Evolutionary conservation across 176 grass and related monocot genomes (phyloP), one percentile per base, ranked within the genome.

Genomic region (Eleusine coracana): DNA sequence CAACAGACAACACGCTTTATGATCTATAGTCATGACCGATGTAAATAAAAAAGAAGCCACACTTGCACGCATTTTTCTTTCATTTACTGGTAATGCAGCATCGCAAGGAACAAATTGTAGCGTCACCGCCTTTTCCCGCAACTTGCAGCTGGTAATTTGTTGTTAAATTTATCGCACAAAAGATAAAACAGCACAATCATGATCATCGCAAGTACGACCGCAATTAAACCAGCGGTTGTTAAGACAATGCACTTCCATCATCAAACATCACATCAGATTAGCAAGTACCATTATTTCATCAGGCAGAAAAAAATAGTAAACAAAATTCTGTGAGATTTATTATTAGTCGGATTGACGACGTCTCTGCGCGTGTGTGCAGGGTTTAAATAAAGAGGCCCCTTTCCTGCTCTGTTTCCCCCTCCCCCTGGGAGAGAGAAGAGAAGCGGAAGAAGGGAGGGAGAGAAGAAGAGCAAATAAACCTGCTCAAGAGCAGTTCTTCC

Each of bases 161-260:
- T 1, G 2, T 9, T 9, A 10, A 45, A 52, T 15, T 55, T 68
- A 42, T 68, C 21, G 21, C 38, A 37, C 13, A 51, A 34, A 54
- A 76, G 72, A 65, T 76, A 25, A 11, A 11, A 74, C 15, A 75
- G 63, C 74, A 83, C 6, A n/a, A 54, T 73, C 86, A 79, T 83
- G 58, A 79, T 79, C 74, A 84, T 88, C 67, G 5, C 67, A 59
- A 76, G 5, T 66, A 83, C 54, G 74, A 79, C 50, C 48, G 39
- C 39, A 29, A 61, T 79, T 88, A 79, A 68, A 68, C 39, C 14
- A 80, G 18, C 16, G 5, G 82, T 49, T 21, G 62, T 73, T 76
- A 84, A 74, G 15, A 11, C 68, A 73, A 46, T 74, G 60, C 70
- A 69, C 62, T 75, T 62, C 21, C 76, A 23, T 70, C 70, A 52